Conservation (phyloP, 257 asterid species). For the Solanum clarkiae region DNA sequence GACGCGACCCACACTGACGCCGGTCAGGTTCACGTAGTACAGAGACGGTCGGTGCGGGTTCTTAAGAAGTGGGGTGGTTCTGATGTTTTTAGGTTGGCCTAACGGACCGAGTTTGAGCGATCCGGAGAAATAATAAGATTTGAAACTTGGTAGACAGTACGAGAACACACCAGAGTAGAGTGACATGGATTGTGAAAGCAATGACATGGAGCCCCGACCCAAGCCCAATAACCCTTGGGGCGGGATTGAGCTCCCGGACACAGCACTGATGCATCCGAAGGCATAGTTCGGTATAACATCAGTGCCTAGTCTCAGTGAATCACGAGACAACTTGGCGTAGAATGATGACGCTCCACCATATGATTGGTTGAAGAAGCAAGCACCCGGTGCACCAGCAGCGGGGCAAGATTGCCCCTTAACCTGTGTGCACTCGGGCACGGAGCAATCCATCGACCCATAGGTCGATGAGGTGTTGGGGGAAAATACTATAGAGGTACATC, state of each 20-base stretch:
- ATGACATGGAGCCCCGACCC: constrained; percentile 79
- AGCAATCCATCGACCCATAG: constrained; percentile 47
- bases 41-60: constrained; percentile 76
- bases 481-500: constrained; percentile 49
- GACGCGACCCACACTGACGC: constrained; percentile 61
- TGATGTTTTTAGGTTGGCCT: constrained; percentile 68
- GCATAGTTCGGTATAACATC: constrained; percentile 49
- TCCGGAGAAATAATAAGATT: constrained; percentile 74
- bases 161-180: constrained; percentile 71
- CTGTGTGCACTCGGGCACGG: constrained; percentile 56
- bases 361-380: constrained; percentile 60
- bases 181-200: constrained; percentile 58
- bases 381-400: constrained; percentile 24
- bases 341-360: constrained; percentile 69
- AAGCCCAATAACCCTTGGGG: constrained; percentile 83
- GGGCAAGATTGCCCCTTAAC: constrained; percentile 57
- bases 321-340: constrained; percentile 55
- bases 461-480: constrained; percentile 51
- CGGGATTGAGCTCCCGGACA: constrained; percentile 53
- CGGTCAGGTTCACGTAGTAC: constrained; percentile 76
- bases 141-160: constrained; percentile 74
- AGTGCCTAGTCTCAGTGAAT: constrained; percentile 43
- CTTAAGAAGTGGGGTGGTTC: constrained; percentile 65
- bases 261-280: constrained; percentile 60
- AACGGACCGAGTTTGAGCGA: constrained; percentile 74